These are phyloP conservation scores for Phytophthora constricta DNA, from an alignment of 352 stramenopile species.

Conservation along the genomic window DNA sequence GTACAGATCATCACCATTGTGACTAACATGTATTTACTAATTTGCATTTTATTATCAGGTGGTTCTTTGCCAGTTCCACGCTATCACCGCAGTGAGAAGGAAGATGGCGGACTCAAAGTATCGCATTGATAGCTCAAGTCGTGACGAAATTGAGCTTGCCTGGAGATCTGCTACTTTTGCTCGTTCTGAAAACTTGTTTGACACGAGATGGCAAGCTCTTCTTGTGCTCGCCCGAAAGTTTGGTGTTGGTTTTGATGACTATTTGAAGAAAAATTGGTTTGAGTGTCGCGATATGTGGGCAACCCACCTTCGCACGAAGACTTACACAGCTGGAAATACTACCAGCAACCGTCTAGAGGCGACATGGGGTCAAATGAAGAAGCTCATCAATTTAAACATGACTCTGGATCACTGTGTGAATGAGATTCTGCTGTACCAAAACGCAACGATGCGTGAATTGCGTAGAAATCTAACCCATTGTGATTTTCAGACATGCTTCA, in stretches of 20 bases:
- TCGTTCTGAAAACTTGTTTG: neutral
- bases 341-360: neutral
- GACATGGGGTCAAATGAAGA: slow-evolving; percentile 6
- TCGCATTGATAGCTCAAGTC: neutral
- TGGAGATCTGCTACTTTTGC: slow-evolving; percentile 2
- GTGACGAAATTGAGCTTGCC: neutral
- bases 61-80: slow-evolving; percentile 12
- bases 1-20: no score
- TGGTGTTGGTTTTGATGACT: slow-evolving; percentile 3
- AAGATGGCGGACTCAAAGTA: slow-evolving; percentile 8
- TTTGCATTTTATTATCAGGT: slow-evolving; percentile 1
- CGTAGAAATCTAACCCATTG: slow-evolving; percentile 1
- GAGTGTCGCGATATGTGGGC: slow-evolving; percentile 5
- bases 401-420: neutral
- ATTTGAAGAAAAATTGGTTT: slow-evolving; percentile 8
- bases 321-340: slow-evolving; percentile 9
- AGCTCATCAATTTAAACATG: neutral
- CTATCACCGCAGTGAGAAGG: slow-evolving; percentile 6
- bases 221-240: neutral
- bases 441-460: slow-evolving; percentile 5
- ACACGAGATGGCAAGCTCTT: neutral
- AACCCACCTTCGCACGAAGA: slow-evolving; percentile 9
- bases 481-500: neutral
- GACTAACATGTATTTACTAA: neutral
- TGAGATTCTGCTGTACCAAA: slow-evolving; percentile 11